Evolutionary conservation across 768 basidiomycete species (phyloP), one percentile per base, ranked within the genome.

Genomic region (Tricholoma saponaceum): DNA sequence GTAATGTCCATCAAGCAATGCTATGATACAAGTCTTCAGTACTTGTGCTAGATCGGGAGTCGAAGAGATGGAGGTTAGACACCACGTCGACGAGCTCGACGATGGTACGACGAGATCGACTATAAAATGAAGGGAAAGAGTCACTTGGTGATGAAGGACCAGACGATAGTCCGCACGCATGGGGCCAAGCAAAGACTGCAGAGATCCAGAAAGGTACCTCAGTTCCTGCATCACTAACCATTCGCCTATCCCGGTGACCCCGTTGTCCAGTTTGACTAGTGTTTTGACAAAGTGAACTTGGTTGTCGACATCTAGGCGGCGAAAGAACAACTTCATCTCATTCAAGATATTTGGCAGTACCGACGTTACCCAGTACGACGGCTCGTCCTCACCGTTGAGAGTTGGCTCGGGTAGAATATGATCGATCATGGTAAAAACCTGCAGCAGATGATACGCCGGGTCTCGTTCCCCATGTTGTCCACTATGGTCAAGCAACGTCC

Each of bases 211-310:
- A 46, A 87, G 70, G n/a, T 76, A 70, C 66, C 82, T 83, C 57
- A 87, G 63, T 58, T 89, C 86, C 60, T 87, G 82, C n/a, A 71
- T 64, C 8, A 92, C 62, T 23, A 92, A 63, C 88, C 89, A 92
- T 58, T 88, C 85, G 16, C 82, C 86, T 2, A 88, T 70, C 3
- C 83, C 84, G 20, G 81, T 69, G 23, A 75, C 67, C 2, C 82
- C 83, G 5, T 74, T 68, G 60, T 92, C 90, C 13, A 91, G 68
- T 16, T 68, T 72, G 20, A 81, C 73, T 2, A 92, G 74, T 5
- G 83, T 77, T 49, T 77, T 71, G 25, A 90, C 65, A 23, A 91
- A 66, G 37, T 77, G 74, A 2, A 77, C 71, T 65, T 80, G 83
- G 43, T 74, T 80, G 55, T 84, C 80, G 2, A 80, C 74, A 55